Evolutionary conservation across 352 stramenopile species (phyloP).

Genomic region (Stramenopiles sp.): DNA sequence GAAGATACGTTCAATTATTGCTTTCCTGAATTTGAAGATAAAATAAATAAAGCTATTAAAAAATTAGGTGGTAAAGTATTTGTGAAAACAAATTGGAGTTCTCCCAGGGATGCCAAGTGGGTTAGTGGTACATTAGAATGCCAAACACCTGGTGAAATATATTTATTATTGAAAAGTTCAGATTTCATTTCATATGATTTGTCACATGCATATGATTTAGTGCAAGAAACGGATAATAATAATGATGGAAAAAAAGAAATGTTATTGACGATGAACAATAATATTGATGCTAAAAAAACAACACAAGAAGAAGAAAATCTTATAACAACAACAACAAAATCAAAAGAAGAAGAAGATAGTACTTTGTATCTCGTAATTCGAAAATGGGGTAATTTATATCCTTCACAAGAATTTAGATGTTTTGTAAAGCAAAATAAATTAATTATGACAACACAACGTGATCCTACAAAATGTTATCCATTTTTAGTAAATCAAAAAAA

Average conservation of each 20-base stretch:
- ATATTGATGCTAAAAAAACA: too few species aligned
- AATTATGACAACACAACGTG: conserved; percentile 60
- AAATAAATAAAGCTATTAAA: conserved; percentile 41
- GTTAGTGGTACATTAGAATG: conserved; percentile 56
- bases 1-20: conserved; percentile 24
- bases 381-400: conserved; percentile 82
- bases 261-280: too few species aligned
- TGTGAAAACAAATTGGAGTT: conserved; percentile 81
- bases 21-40: conserved; percentile 28
- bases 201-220: conserved; percentile 47
- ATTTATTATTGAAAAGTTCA: conserved; percentile 48
- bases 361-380: conserved; percentile 60
- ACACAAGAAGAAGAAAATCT: too few species aligned
- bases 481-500: too few species aligned
- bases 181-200: conserved; percentile 74
- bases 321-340: conserved; percentile 39
- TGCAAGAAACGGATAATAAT: too few species aligned
- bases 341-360: too few species aligned
- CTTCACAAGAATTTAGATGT: conserved; percentile 86
- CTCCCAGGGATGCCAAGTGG: conserved; percentile 71
- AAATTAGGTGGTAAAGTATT: conserved; percentile 43
- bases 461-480: conserved; percentile 68
- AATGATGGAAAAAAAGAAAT: conserved; percentile 7
- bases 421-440: conserved; percentile 51
- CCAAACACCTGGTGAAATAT: conserved; percentile 48